phyloP scores from a whole-genome alignment of 2,329 filamentous ascomycete species.

The Colletotrichum tanaceti region DNA sequence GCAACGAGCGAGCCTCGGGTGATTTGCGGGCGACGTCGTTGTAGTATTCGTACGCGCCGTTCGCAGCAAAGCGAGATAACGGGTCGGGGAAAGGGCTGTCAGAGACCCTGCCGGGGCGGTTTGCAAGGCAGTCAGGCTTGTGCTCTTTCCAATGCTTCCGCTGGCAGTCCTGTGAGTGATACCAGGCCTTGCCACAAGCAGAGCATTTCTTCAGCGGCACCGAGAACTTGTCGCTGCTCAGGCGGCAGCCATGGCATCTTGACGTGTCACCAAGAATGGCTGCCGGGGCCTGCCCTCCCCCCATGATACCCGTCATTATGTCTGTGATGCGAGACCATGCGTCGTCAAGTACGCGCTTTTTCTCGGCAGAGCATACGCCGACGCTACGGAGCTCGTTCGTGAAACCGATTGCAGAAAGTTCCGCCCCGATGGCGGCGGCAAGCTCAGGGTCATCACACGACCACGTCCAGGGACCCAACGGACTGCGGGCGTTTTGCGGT shows the following conservation, averaged over 20 bases:
- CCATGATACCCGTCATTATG: background rate
- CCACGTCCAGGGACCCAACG: slow-evolving; percentile 15
- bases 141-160: slow-evolving; percentile 12
- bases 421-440: background rate
- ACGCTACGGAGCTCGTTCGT: background rate
- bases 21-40: background rate
- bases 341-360: background rate
- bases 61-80: background rate
- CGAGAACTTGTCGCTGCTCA: background rate
- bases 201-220: slow-evolving; percentile 13
- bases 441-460: background rate
- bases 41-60: background rate
- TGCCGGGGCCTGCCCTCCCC: no score
- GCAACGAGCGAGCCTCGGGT: background rate
- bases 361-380: background rate
- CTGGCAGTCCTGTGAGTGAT: slow-evolving; percentile 25
- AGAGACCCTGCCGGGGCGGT: background rate
- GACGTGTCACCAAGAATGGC: background rate
- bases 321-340: background rate
- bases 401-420: background rate
- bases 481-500: no score
- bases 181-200: slow-evolving; percentile 8
- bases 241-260: slow-evolving; percentile 15
- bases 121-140: slow-evolving; percentile 12
- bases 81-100: background rate